These are phyloP conservation scores for Harrya chromipes DNA, from an alignment of 768 basidiomycete species.

Conservation along the genomic window DNA sequence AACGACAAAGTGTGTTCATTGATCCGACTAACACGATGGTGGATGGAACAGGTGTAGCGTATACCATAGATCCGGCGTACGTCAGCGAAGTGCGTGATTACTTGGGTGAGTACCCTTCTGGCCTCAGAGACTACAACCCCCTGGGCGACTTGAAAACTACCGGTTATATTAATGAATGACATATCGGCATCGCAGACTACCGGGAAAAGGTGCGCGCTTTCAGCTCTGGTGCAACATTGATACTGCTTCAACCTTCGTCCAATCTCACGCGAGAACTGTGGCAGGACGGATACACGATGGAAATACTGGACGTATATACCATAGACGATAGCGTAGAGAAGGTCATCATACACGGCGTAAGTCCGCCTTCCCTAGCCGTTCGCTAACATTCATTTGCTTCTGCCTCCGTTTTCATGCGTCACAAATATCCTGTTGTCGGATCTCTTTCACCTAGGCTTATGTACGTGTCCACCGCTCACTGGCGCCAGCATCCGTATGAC, in stretches of 20 bases:
- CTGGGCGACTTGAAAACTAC: not conserved
- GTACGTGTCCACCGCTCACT: conserved; percentile 33
- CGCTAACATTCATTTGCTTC: not conserved
- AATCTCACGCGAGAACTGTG: not conserved
- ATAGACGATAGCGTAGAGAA: conserved; percentile 48
- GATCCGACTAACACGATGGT: not conserved
- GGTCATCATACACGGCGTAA: conserved; percentile 54
- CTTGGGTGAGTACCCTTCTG: conserved; percentile 54
- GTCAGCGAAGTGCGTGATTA: conserved; percentile 78
- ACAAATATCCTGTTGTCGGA: not conserved
- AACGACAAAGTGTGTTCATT: too few species aligned
- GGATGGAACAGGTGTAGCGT: conserved; percentile 62
- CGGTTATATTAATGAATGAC: not conserved
- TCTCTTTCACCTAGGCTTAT: conserved; percentile 41
- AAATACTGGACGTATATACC: conserved; percentile 70
- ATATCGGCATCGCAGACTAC: conserved; percentile 50
- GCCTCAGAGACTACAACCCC: not conserved
- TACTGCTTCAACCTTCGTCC: not conserved
- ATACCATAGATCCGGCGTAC: conserved; percentile 78
- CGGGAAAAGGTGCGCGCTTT: conserved; percentile 66
- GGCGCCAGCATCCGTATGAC: not conserved
- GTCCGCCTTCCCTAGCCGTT: not conserved
- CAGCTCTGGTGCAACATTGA: too few species aligned
- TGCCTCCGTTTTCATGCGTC: too few species aligned
- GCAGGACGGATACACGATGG: conserved; percentile 89